phyloP scores from a whole-genome alignment of 1,284 basidiomycete species.

The Sanghuangporus sanghuang region DNA sequence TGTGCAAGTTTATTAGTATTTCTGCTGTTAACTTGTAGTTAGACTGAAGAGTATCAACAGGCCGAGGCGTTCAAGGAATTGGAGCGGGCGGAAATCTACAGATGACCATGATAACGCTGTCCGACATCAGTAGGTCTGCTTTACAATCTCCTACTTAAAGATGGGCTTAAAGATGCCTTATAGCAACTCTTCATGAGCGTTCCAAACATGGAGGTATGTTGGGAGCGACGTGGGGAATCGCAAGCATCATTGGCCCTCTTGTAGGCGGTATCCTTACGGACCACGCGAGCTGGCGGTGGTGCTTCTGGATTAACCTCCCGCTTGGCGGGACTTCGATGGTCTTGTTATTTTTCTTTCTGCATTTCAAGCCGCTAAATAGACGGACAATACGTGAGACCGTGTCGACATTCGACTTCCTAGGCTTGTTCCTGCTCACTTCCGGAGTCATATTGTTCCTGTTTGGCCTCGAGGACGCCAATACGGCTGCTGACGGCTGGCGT shows the following conservation, averaged over 20 bases:
- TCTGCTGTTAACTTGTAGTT: neutral
- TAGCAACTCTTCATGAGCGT: slow-evolving; percentile 20
- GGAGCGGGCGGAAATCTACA: slow-evolving; percentile 36
- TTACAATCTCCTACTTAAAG: neutral
- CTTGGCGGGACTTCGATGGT: slow-evolving; percentile 36
- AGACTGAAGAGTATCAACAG: slow-evolving; percentile 16
- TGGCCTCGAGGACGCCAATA: slow-evolving; percentile 23
- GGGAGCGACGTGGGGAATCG: slow-evolving; percentile 39
- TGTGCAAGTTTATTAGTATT: slow-evolving; percentile 15
- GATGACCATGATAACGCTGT: slow-evolving; percentile 28
- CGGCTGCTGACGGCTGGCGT: neutral
- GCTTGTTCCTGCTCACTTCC: slow-evolving; percentile 38
- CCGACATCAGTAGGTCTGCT: slow-evolving; percentile 25
- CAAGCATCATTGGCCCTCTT: slow-evolving; percentile 39
- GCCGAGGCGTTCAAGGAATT: slow-evolving; percentile 46
- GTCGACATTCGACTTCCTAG: slow-evolving; percentile 42
- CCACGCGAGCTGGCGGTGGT: slow-evolving; percentile 32
- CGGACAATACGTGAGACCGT: slow-evolving; percentile 29
- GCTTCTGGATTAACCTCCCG: slow-evolving; percentile 35
- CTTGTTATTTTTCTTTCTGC: slow-evolving; percentile 27
- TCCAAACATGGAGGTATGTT: slow-evolving; percentile 36
- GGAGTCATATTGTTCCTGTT: slow-evolving; percentile 43
- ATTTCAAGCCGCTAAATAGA: slow-evolving; percentile 25
- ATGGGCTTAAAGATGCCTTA: neutral
- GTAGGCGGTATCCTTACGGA: slow-evolving; percentile 19